Base-by-base conservation (phyloP, 768 basidiomycete species). In the Omphalotus guepiniiformis region DNA sequence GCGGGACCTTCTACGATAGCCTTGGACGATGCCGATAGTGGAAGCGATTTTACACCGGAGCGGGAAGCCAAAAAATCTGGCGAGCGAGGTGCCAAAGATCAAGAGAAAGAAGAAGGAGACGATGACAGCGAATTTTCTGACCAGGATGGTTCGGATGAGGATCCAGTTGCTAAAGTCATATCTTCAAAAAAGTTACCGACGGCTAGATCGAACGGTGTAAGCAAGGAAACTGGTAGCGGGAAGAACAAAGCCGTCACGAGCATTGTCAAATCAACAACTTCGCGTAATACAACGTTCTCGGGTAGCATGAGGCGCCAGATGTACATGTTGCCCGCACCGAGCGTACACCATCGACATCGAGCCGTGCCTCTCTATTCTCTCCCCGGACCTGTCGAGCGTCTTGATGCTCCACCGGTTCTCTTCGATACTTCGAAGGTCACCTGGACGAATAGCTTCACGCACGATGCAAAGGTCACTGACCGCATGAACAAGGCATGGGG, bases 401-500 rank as follows among this genome's bases (percentile, higher is more conserved):
- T 90, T 4, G 60, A 65, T 4, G 57, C 67, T 15, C 63, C 57
- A 25, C 83, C 88, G 2, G 51, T 44, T 19, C 63, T 82, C 3
- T 89, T 88, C 56, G 61, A 58, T 22, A 57, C 70, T 9, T 64
- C 71, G 2, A 56, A 57, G 19, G 59, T 72, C 13, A 59, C 67
- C 4, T 58, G 73, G 42, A 85, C 85, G 11, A 81, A 81, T 49
- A 74, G 73, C 41, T 80, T 80, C 59, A 80, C 79, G 1, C 61
- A 75, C 39, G 67, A 68, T 42, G 49, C 65, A 1, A 68, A 66
- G 25, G 64, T 84, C 32, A 71, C 70, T 1, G 75, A 77, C 41
- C 72, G 83, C n/a, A 63, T 85, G 7, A 81, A 74, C 55, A 87
- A 82, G 55, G 71, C 83, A 0, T 87, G 82, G 83, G 80, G 84